Percentiles rank a stretch among this genome's conserved stretches.
phyloP scores from a whole-genome alignment of 225 moss, liverwort and hornwort genomes.

The Polytrichum formosum region DNA sequence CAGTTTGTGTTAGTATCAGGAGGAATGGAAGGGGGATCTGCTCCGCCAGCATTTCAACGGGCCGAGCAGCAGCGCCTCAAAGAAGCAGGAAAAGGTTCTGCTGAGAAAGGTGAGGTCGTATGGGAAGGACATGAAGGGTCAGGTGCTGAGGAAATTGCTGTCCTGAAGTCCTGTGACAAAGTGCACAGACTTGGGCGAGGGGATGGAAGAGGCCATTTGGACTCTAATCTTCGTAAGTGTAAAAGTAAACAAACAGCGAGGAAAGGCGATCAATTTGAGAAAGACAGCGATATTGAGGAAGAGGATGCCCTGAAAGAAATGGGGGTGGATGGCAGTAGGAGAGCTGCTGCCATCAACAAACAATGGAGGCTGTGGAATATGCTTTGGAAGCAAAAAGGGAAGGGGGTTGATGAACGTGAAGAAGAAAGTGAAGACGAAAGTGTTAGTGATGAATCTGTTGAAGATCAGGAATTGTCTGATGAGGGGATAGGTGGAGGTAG shows the following conservation, averaged over 20 bases:
- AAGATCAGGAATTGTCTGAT: slow-evolving; percentile 14
- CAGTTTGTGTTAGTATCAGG: slow-evolving; percentile 98
- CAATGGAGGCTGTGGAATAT: background rate
- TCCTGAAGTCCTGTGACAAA: slow-evolving; percentile 11
- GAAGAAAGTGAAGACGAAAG: background rate
- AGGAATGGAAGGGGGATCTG: slow-evolving; percentile 95
- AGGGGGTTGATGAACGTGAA: background rate
- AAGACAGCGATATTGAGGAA: slow-evolving; percentile 1
- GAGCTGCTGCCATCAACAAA: too few species aligned
- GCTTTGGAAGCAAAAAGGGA: background rate
- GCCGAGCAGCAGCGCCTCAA: slow-evolving; percentile 83
- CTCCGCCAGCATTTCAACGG: slow-evolving; percentile 88
- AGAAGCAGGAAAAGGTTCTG: slow-evolving; percentile 33
- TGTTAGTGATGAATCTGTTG: too few species aligned
- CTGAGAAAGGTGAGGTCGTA: slow-evolving; percentile 44
- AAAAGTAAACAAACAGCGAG: too few species aligned
- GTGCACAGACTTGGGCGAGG: slow-evolving; percentile 44
- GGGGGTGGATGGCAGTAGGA: background rate
- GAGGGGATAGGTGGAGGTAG: slow-evolving; percentile 6
- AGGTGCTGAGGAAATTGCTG: slow-evolving; percentile 13
- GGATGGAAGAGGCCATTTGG: slow-evolving; percentile 13
- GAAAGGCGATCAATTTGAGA: too few species aligned
- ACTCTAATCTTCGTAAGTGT: too few species aligned
- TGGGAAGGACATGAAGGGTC: slow-evolving; percentile 70
- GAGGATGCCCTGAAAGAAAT: background rate